Evolutionary conservation across 148 eudicot species (phyloP), one percentile per base, ranked within the genome.

Genomic region (Rhododendron kiyosumense): DNA sequence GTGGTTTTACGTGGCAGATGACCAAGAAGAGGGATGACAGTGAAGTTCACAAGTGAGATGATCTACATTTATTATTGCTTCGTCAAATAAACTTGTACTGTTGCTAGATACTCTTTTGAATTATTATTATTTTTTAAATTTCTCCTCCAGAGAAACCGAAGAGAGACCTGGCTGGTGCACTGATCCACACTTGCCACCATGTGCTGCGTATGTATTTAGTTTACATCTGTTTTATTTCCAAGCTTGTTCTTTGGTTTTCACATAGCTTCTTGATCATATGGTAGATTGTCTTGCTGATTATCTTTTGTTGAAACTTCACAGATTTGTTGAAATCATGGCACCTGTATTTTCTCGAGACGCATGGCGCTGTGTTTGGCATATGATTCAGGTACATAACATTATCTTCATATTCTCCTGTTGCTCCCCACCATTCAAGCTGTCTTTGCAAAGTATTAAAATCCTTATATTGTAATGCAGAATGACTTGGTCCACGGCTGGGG

Each of bases 401-500:
- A 59, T 41, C 43, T 74, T 65, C 54, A 48, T 34, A 54, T 82
- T 74, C 81, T 61, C 69, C 52, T 63, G 5, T 46, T 71, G 20
- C 76, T 14, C 76, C 76, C 38, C 41, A 28, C 36, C 76, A 38
- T 71, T 34, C 76, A 34, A 28, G 57, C 34, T 49, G 22, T 65
- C 49, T 38, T 51, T 81, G 69, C 6, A 11, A 26, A 26, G 46
- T 71, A 12, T 81, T 26, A 32, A 57, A 83, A 36, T 11, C 28
- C 45, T 10, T 49, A 34, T 48, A 13, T 78, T 57, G 59, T 69
- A 22, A 84, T 89, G 91, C 90, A 96, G 99, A 96, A 96, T 84
- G 99, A 96, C 88, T 87, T 96, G 92, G 94, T 96, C 83, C 99
- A 96, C 87, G 99, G 99, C 88, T 96, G 99, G 99, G 99, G 99